Percentiles rank a stretch among this genome's conserved stretches.
Evolutionary conservation across 345 rosid genomes (phyloP).

Genomic region (Eucalyptus sp.): DNA sequence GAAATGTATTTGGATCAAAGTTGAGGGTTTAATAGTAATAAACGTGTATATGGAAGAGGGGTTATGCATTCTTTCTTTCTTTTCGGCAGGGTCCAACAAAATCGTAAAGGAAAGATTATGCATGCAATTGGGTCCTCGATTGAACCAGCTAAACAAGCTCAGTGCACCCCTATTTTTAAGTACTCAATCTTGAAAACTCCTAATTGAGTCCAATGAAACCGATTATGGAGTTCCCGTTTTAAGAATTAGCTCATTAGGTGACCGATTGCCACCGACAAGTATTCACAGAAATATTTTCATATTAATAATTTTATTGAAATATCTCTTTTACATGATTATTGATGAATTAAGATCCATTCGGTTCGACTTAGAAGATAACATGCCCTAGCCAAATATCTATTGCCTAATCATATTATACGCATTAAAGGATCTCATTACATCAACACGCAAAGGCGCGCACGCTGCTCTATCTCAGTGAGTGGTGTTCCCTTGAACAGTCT

Average conservation of each 20-base stretch:
- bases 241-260: not conserved
- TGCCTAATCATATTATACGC: not conserved
- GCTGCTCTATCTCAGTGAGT: not conserved
- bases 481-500: not conserved
- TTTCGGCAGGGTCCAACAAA: not conserved
- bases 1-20: not conserved
- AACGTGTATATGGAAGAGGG: not conserved
- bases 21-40: not conserved
- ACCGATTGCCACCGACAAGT: not conserved
- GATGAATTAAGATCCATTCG: not conserved
- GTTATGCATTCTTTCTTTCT: not conserved
- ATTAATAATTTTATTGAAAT: not conserved
- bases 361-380: not conserved
- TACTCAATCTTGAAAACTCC: not conserved
- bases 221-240: not conserved
- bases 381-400: not conserved
- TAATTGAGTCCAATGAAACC: not conserved
- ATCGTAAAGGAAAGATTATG: not conserved
- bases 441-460: not conserved
- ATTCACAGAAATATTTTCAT: not conserved
- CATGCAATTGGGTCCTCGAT: not conserved
- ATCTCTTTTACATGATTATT: not conserved
- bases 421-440: not conserved
- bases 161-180: not conserved
- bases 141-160: not conserved